Conservation (phyloP, 768 basidiomycete species). For the Boletus rubropictus region DNA sequence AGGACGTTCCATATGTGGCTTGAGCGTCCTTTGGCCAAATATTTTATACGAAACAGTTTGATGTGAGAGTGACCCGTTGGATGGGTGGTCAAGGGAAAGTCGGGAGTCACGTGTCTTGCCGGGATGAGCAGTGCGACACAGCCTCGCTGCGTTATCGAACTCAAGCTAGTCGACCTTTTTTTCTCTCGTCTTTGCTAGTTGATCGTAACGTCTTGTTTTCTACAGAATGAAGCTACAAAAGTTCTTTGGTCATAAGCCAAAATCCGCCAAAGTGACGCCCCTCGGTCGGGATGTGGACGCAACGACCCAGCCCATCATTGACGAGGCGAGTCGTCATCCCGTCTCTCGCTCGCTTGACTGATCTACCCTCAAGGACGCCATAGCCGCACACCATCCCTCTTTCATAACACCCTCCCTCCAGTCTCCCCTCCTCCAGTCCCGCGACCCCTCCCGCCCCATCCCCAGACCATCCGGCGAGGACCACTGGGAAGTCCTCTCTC, state of each 20-base stretch:
- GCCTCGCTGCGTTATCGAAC: constrained; percentile 19
- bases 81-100: no score
- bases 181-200: background rate
- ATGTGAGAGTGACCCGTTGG: background rate
- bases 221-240: constrained; percentile 46
- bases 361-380: constrained; percentile 17
- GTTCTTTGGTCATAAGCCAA: constrained; percentile 50
- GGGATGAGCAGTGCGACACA: constrained; percentile 15
- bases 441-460: constrained; percentile 23
- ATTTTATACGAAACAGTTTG: no score
- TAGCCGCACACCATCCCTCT: constrained; percentile 20
- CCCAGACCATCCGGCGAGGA: constrained; percentile 36
- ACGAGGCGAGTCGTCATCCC: constrained; percentile 20
- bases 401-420: background rate
- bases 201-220: no score
- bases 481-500: constrained; percentile 40
- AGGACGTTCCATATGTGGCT: constrained; percentile 11
- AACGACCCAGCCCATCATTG: constrained; percentile 20
- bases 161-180: background rate
- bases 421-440: constrained; percentile 1
- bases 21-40: no score
- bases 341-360: background rate
- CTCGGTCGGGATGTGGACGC: constrained; percentile 21
- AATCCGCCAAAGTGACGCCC: constrained; percentile 29
- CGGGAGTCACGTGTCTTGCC: constrained; percentile 19